phyloP scores from a whole-genome alignment of 1,139 yeast species.

The Maudiozyma humilis region DNA sequence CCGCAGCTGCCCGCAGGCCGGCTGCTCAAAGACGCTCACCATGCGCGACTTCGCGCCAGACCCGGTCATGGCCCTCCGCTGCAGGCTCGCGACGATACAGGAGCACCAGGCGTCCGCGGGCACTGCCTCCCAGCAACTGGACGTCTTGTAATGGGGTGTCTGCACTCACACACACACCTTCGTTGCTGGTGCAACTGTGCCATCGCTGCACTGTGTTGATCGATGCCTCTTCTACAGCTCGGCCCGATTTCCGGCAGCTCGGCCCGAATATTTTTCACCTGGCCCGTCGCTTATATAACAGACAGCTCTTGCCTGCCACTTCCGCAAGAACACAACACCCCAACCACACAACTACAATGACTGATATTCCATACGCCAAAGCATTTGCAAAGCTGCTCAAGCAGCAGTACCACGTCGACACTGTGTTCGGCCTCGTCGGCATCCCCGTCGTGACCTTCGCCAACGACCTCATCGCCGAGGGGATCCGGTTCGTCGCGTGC shows the following conservation, averaged over 20 bases:
- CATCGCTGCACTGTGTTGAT: no score
- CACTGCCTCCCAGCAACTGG: neutral
- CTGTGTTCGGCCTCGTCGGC: slow-evolving; percentile 60
- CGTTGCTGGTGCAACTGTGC: no score
- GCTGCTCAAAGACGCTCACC: slow-evolving; percentile 22
- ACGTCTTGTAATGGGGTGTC: neutral
- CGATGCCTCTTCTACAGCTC: no score
- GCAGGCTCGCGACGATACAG: slow-evolving; percentile 15
- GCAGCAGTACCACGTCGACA: slow-evolving; percentile 40
- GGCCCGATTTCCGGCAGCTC: no score
- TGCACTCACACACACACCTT: neutral
- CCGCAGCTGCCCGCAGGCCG: slow-evolving; percentile 29
- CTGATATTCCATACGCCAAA: slow-evolving; percentile 9
- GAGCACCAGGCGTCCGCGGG: neutral
- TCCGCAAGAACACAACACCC: neutral
- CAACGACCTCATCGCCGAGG: slow-evolving; percentile 45
- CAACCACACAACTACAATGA: neutral
- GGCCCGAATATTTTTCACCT: no score
- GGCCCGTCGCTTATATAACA: no score
- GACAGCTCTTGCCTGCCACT: no score
- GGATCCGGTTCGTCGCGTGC: slow-evolving; percentile 48
- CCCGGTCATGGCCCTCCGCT: slow-evolving; percentile 26
- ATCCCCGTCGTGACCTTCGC: slow-evolving; percentile 60
- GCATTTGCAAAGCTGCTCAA: slow-evolving; percentile 41
- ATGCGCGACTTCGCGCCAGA: slow-evolving; percentile 23